phyloP scores from a whole-genome alignment of 2,329 filamentous ascomycete genomes.

The Scopulariopsis brevicaulis region DNA sequence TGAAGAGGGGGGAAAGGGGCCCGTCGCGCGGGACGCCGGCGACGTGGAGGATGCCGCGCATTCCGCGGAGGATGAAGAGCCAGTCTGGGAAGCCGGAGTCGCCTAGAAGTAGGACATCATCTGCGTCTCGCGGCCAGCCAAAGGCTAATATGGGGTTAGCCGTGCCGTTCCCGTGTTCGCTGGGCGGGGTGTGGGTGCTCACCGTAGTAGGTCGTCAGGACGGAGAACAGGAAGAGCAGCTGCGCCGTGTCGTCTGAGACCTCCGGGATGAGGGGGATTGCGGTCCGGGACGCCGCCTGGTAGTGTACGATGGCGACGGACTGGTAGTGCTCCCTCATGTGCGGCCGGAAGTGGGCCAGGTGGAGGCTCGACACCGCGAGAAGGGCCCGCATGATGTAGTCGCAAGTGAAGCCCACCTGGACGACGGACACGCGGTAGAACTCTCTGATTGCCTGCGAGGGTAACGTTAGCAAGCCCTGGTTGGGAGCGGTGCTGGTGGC shows the following conservation, averaged over 20 bases:
- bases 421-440: slow-evolving; percentile 36
- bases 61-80: slow-evolving; percentile 10
- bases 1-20: background rate
- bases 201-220: slow-evolving; percentile 21
- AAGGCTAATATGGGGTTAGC: background rate
- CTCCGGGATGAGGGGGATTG: slow-evolving; percentile 14
- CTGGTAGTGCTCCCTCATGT: slow-evolving; percentile 24
- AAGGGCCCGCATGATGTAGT: slow-evolving; percentile 35
- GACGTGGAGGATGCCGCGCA: background rate
- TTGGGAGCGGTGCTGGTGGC: slow-evolving; percentile 18
- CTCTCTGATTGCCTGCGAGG: slow-evolving; percentile 18
- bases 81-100: slow-evolving; percentile 9
- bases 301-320: slow-evolving; percentile 13
- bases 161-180: background rate
- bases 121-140: background rate
- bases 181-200: background rate
- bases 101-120: background rate
- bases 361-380: slow-evolving; percentile 38
- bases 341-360: slow-evolving; percentile 26
- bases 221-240: slow-evolving; percentile 16
- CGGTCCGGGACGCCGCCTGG: slow-evolving; percentile 15
- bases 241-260: slow-evolving; percentile 10
- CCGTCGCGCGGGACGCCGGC: background rate
- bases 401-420: slow-evolving; percentile 30
- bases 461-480: background rate